Base-by-base conservation (phyloP, 345 rosid genomes). In the Camelina laxa region DNA sequence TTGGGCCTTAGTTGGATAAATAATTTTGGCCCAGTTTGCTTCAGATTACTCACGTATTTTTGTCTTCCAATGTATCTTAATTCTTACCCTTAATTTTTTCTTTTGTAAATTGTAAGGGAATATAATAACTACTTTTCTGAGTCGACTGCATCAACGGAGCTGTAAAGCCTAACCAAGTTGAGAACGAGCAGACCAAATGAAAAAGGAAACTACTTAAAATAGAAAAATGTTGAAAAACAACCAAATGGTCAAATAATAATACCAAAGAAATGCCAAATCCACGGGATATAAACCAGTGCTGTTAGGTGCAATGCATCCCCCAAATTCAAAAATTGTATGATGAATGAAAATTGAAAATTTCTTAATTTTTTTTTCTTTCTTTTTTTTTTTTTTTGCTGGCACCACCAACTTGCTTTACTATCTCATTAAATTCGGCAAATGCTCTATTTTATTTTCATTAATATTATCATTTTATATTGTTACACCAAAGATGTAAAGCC, bases 121-220 rank as follows among this genome's bases (percentile, higher is more conserved):
- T 67, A 68, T 67, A 68, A 60, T 67, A 53, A 68, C 50, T 69
- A 6, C 0, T 33, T 75, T 68, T 62, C 9, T 42, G 27, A 17
- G 33, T 6, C 20, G 65, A 54, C 54, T 67, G 61, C 62, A 75
- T 50, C 48, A 51, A 60, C 63, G 20, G 61, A 69, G 74, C 69
- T 69, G 79, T 68, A 71, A 77, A 77, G 76, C 56, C 17, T 56
- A 70, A 70, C 72, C 76, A 59, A 71, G 72, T 59, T 77, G 67
- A 36, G 48, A 76, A 76, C 1, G 48, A 57, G 67, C 44, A 3
- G 65, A 41, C 55, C 24, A 64, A 49, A 77, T 27, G 57, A 33
- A 69, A 68, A 55, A 60, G 16, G 35, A 30, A 77, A 49, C 65
- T 49, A 71, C 71, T 63, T 35, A 19, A 65, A 56, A 49, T 65